phyloP scores from a whole-genome alignment of 805 yeast genomes.

The Saturnispora saitoi region DNA sequence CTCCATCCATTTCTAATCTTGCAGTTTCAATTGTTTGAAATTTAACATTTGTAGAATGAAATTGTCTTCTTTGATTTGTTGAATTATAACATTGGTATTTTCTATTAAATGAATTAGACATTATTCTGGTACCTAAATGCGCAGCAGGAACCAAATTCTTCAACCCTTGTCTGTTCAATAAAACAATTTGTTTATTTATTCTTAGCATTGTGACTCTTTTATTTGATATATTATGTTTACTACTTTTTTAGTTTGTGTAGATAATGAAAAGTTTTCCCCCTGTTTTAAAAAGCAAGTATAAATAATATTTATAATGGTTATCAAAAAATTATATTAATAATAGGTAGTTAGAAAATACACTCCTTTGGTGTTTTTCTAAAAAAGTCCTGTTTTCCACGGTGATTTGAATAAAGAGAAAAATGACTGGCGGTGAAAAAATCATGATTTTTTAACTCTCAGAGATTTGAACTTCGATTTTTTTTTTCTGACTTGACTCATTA shows the following conservation, averaged over 20 bases:
- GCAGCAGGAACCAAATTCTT: neutral
- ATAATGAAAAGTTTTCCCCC: neutral
- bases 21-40: slow-evolving; percentile 19
- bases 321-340: neutral
- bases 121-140: neutral
- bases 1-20: slow-evolving; percentile 29
- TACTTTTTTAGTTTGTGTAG: neutral
- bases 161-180: neutral
- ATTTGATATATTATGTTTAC: neutral
- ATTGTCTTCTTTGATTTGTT: neutral
- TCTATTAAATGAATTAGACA: neutral
- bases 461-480: neutral
- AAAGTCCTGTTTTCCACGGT: neutral
- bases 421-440: neutral
- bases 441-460: neutral
- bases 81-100: neutral
- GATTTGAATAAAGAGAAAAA: neutral
- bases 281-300: neutral
- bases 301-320: neutral
- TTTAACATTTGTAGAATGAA: neutral
- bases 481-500: neutral
- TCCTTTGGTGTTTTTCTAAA: neutral
- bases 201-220: neutral
- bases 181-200: neutral
- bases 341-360: neutral